phyloP scores from a whole-genome alignment of 75 land plant species.

The Cunninghamia lanceolata region DNA sequence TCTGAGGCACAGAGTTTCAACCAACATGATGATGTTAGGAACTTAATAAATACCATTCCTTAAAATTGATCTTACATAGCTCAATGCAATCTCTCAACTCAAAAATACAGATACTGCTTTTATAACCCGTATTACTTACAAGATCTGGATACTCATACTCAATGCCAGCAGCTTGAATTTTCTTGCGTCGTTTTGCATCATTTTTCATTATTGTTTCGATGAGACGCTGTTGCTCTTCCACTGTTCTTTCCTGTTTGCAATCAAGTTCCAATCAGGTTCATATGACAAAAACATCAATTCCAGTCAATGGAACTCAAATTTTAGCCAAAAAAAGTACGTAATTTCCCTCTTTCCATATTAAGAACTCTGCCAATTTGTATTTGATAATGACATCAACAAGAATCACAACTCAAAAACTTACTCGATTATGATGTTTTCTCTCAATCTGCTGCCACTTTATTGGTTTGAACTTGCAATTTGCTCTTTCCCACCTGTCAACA shows the following conservation, averaged over 20 bases:
- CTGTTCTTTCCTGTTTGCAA: slow-evolving; percentile 53
- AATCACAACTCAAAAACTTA: not conserved
- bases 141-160: slow-evolving; percentile 85
- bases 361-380: not conserved
- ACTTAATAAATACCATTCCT: not conserved
- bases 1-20: slow-evolving; percentile 29
- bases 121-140: slow-evolving; percentile 43
- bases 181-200: slow-evolving; percentile 54
- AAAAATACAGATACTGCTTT: not conserved
- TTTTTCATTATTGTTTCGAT: slow-evolving; percentile 51
- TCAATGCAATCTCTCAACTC: not conserved
- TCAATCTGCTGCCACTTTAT: slow-evolving; percentile 4
- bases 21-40: not conserved
- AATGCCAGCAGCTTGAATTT: slow-evolving; percentile 76
- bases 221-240: slow-evolving; percentile 56
- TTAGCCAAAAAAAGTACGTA: not conserved
- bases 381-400: not conserved
- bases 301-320: not conserved
- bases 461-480: slow-evolving; percentile 4
- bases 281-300: not conserved
- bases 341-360: not conserved
- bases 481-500: not conserved
- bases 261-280: not conserved
- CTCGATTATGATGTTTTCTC: slow-evolving; percentile 1
- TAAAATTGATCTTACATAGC: not conserved